Evolutionary conservation across 2,329 filamentous ascomycete species (phyloP).

Genomic region (Exophiala sideris): DNA sequence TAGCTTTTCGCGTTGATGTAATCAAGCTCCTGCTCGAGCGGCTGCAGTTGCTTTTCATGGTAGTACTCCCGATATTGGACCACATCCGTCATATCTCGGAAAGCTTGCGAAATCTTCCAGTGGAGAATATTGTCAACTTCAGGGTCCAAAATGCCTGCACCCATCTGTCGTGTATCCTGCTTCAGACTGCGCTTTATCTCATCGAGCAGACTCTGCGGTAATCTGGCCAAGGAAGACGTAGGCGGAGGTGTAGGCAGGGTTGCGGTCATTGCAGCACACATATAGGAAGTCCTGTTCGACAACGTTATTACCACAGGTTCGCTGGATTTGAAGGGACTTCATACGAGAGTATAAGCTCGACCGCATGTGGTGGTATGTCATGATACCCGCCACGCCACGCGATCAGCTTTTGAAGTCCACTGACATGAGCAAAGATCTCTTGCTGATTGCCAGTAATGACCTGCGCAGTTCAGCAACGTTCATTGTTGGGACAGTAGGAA

Average conservation of each 20-base stretch:
- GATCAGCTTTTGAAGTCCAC: slow-evolving; percentile 15
- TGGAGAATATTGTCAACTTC: slow-evolving; percentile 12
- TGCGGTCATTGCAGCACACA: slow-evolving; percentile 15
- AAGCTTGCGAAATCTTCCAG: slow-evolving; percentile 16
- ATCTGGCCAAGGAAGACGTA: slow-evolving; percentile 7
- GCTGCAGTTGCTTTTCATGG: slow-evolving; percentile 14
- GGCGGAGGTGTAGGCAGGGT: slow-evolving; percentile 13
- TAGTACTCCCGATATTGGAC: slow-evolving; percentile 18
- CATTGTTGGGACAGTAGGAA: not conserved
- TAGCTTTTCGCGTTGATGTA: slow-evolving; percentile 19
- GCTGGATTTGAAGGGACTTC: not conserved
- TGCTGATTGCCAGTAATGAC: slow-evolving; percentile 16
- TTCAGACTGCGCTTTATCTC: slow-evolving; percentile 10
- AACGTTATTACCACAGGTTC: not conserved
- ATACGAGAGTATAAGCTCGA: slow-evolving; percentile 16
- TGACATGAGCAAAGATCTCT: slow-evolving; percentile 17
- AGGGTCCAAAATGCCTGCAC: slow-evolving; percentile 7
- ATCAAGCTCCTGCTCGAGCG: slow-evolving; percentile 7
- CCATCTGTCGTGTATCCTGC: slow-evolving; percentile 13
- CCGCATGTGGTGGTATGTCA: slow-evolving; percentile 12
- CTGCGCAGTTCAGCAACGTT: not conserved
- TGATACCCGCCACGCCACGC: slow-evolving; percentile 17
- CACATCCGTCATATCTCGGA: slow-evolving; percentile 15
- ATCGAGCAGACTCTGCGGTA: slow-evolving; percentile 8
- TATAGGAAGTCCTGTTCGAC: slow-evolving; percentile 11